Evolutionary conservation across 1,139 yeast species (phyloP).

Genomic region (Sugiyamaella novakii): DNA sequence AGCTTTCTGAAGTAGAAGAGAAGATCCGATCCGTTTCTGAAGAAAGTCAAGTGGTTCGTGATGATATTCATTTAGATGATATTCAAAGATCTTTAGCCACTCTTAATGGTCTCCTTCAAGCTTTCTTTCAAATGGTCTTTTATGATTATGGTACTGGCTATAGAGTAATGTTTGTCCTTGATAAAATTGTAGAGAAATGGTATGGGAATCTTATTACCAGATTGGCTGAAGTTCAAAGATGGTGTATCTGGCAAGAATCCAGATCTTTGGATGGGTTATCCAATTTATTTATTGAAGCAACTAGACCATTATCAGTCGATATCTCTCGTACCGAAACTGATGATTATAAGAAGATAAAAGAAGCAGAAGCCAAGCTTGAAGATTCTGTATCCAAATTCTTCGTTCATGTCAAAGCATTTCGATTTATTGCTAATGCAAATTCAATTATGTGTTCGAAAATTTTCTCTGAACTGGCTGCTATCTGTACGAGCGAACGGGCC

Average conservation of each 20-base stretch:
- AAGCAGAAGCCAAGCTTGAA: conserved; percentile 32
- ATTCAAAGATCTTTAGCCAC: conserved; percentile 28
- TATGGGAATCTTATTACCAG: conserved; percentile 25
- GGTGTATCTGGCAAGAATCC: conserved; percentile 37
- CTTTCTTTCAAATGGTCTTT: conserved; percentile 36
- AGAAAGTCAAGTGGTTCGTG: conserved; percentile 21
- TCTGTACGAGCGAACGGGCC: conserved; percentile 33
- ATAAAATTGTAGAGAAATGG: conserved; percentile 27
- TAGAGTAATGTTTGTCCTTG: conserved; percentile 34
- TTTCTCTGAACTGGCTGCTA: conserved; percentile 34
- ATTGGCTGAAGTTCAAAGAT: conserved; percentile 33
- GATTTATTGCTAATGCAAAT: conserved; percentile 37
- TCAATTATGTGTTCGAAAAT: conserved; percentile 37
- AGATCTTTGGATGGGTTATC: conserved; percentile 28
- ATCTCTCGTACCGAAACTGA: conserved; percentile 32
- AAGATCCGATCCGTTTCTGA: conserved; percentile 9
- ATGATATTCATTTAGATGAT: conserved; percentile 24
- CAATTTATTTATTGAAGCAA: conserved; percentile 29
- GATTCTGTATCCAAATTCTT: conserved; percentile 26
- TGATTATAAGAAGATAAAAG: conserved; percentile 33
- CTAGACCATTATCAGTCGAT: conserved; percentile 33
- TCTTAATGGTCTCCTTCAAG: conserved; percentile 31
- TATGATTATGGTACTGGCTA: conserved; percentile 39
- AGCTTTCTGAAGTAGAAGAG: conserved; percentile 23
- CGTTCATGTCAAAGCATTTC: conserved; percentile 34